Evolutionary conservation across 208 protist genomes (phyloP).

Genomic region (Acanthamoeba triangularis): DNA sequence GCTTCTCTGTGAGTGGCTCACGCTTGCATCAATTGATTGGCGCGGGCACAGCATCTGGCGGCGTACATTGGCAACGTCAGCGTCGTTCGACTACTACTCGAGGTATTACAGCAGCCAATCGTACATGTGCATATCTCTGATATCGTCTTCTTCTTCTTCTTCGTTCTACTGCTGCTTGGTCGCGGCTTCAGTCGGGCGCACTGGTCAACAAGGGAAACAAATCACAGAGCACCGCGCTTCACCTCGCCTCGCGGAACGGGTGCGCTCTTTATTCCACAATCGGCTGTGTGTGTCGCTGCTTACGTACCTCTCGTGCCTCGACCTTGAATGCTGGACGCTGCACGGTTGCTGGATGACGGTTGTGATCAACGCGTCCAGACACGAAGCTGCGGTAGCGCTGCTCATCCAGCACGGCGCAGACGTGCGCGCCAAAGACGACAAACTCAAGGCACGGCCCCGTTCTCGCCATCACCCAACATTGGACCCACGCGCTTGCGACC

Average conservation of each 20-base stretch:
- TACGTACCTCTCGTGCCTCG: neutral
- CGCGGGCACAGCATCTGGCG: neutral
- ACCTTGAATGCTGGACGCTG: too few relatives aligned
- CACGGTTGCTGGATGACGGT: too few relatives aligned
- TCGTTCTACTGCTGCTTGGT: neutral
- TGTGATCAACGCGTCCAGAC: neutral
- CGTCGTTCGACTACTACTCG: neutral
- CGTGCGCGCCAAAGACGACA: conserved; percentile 23
- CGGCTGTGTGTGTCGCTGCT: neutral
- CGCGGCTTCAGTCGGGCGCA: neutral
- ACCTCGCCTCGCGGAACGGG: conserved; percentile 13
- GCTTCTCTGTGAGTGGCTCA: neutral
- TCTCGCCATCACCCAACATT: neutral
- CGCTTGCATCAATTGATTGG: neutral
- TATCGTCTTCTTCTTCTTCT: too few relatives aligned
- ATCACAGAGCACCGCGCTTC: conserved; percentile 9
- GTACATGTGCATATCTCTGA: neutral
- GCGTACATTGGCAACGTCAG: conserved; percentile 41
- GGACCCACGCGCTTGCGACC: neutral
- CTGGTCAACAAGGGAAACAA: neutral
- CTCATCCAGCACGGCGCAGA: conserved; percentile 28
- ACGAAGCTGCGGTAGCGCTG: neutral
- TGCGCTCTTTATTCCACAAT: neutral
- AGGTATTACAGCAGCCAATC: neutral
- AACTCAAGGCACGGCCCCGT: neutral